Evolutionary conservation across 2,329 filamentous ascomycete species (phyloP).

Genomic region (Akanthomyces lecanii): DNA sequence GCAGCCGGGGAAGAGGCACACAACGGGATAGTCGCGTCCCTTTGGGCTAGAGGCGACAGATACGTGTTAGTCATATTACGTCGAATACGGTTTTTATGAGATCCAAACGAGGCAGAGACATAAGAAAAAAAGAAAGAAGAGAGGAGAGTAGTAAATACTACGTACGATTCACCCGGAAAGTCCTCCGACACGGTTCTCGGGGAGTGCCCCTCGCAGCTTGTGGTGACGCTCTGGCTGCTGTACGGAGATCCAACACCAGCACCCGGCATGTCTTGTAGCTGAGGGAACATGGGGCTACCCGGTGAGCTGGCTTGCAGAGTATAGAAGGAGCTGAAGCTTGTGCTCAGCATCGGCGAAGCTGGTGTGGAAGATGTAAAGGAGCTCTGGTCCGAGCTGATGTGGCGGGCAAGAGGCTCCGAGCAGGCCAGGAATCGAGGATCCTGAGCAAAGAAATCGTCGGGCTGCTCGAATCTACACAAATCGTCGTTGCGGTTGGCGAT

Average conservation of each 20-base stretch:
- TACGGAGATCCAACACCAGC: slow-evolving; percentile 15
- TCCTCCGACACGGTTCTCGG: slow-evolving; percentile 19
- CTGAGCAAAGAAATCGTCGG: not conserved
- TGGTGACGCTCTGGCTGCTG: slow-evolving; percentile 21
- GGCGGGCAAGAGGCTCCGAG: slow-evolving; percentile 24
- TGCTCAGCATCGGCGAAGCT: slow-evolving; percentile 25
- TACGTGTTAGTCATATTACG: slow-evolving; percentile 16
- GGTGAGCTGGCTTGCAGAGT: slow-evolving; percentile 17
- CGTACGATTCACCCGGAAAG: slow-evolving; percentile 16
- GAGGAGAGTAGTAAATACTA: not conserved
- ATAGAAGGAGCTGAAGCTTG: slow-evolving; percentile 19
- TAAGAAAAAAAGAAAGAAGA: not conserved
- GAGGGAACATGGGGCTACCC: slow-evolving; percentile 15
- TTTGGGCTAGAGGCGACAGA: slow-evolving; percentile 14
- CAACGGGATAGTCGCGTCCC: slow-evolving; percentile 32
- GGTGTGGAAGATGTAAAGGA: slow-evolving; percentile 26
- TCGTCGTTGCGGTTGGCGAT: not conserved
- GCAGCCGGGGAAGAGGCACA: slow-evolving; percentile 40
- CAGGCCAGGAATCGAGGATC: slow-evolving; percentile 12
- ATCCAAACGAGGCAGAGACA: not conserved
- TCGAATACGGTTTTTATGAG: not conserved
- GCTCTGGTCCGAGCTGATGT: slow-evolving; percentile 29
- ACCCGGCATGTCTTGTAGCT: slow-evolving; percentile 16
- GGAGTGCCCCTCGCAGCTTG: slow-evolving; percentile 19
- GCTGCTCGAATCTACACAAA: not conserved